A percentile compares a stretch with the other conserved stretches of the same genome.
These are phyloP conservation scores for Phytophthora constricta DNA, from an alignment of 352 stramenopile genomes.

Conservation along the genomic window DNA sequence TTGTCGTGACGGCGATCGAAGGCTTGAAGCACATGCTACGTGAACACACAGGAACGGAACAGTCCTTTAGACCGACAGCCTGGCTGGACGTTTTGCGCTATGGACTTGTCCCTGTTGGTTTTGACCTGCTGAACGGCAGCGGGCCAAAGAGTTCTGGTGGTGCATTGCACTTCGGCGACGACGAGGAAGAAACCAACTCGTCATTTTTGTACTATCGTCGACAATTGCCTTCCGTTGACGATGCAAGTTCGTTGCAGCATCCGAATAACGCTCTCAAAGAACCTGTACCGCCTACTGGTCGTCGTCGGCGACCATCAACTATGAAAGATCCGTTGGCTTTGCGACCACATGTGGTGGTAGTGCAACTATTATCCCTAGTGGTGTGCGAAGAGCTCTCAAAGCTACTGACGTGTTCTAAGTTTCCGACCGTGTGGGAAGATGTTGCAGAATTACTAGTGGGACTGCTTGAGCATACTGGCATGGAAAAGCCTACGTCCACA, in stretches of 20 bases:
- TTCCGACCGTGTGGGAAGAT: constrained; percentile 61
- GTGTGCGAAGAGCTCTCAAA: constrained; percentile 66
- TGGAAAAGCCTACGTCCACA: constrained; percentile 31
- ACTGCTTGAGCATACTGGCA: constrained; percentile 56
- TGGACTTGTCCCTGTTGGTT: constrained; percentile 63
- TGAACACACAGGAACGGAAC: constrained; percentile 37
- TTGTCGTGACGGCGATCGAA: constrained; percentile 50
- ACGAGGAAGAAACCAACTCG: constrained; percentile 48
- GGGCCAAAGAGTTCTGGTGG: constrained; percentile 7
- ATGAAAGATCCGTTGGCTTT: constrained; percentile 69
- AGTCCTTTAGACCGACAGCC: constrained; percentile 44
- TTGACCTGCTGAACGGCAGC: constrained; percentile 52
- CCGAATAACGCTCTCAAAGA: constrained; percentile 7
- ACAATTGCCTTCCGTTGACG: constrained; percentile 42
- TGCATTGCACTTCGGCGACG: constrained; percentile 31
- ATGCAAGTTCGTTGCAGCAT: constrained; percentile 11
- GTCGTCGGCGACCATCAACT: constrained; percentile 53
- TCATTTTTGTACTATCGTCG: constrained; percentile 63
- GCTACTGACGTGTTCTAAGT: constrained; percentile 45
- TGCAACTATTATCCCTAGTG: constrained; percentile 69
- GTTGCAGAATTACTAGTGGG: constrained; percentile 61
- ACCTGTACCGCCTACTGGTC: constrained; percentile 13
- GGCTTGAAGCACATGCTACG: constrained; percentile 63
- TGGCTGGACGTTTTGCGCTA: constrained; percentile 71
- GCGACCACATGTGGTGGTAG: constrained; percentile 61